Conservation (phyloP, 805 yeast species). For the Nakazawaea wickerhamii region DNA sequence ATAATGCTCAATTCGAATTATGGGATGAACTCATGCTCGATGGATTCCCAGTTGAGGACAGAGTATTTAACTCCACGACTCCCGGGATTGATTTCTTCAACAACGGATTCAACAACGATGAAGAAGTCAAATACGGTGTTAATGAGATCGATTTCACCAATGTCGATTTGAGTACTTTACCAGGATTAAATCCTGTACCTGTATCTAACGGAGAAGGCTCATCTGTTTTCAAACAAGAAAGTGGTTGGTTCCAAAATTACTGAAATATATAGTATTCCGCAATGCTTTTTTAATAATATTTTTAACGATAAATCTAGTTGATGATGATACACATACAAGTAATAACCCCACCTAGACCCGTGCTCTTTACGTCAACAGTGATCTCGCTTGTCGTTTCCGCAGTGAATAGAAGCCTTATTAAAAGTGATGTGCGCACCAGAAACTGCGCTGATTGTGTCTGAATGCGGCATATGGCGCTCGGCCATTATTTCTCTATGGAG, state of each 20-base stretch:
- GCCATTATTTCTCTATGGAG: too few relatives aligned
- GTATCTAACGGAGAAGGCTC: not conserved
- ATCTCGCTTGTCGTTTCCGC: too few relatives aligned
- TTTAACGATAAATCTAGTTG: too few relatives aligned
- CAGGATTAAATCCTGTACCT: not conserved
- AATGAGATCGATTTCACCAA: slow-evolving; percentile 35
- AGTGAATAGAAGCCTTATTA: too few relatives aligned
- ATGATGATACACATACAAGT: too few relatives aligned
- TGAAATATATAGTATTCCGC: too few relatives aligned
- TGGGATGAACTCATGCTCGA: slow-evolving; percentile 28
- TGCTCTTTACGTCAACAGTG: too few relatives aligned
- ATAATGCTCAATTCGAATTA: slow-evolving; percentile 21
- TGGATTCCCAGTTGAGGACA: slow-evolving; percentile 20
- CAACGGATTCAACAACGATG: not conserved
- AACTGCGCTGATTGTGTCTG: too few relatives aligned
- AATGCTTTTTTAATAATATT: too few relatives aligned
- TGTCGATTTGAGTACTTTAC: slow-evolving; percentile 24
- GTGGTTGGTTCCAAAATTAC: not conserved
- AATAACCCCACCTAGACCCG: too few relatives aligned
- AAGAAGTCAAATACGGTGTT: slow-evolving; percentile 12
- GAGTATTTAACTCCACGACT: not conserved
- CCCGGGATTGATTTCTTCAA: slow-evolving; percentile 9
- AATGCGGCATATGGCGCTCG: too few relatives aligned
- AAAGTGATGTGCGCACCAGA: too few relatives aligned
- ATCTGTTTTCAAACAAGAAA: not conserved